phyloP scores from a whole-genome alignment of 2,329 filamentous ascomycete species.

The Colletotrichum cereale region DNA sequence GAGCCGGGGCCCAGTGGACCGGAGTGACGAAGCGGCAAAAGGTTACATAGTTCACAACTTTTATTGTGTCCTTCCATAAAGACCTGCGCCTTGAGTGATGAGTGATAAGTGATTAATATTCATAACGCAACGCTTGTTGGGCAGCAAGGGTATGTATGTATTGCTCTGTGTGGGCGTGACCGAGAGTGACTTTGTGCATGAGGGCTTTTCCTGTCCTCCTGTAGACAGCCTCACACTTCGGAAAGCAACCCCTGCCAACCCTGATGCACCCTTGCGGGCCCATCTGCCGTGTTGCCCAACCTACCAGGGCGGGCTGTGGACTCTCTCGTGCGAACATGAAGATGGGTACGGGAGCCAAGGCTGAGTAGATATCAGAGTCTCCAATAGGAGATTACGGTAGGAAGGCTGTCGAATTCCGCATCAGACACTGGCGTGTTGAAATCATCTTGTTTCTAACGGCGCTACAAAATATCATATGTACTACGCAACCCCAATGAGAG shows the following conservation, averaged over 20 bases:
- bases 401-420: background rate
- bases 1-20: slow-evolving; percentile 27
- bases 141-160: background rate
- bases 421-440: background rate
- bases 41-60: slow-evolving; percentile 27
- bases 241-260: background rate
- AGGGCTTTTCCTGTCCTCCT: slow-evolving; percentile 1
- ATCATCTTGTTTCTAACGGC: background rate
- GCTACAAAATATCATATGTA: background rate
- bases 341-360: background rate
- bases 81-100: background rate
- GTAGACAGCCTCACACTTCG: background rate
- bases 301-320: background rate
- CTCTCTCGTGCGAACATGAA: too few relatives aligned
- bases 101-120: background rate
- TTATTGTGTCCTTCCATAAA: background rate
- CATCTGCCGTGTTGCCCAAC: background rate
- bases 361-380: background rate
- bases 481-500: background rate
- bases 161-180: background rate
- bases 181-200: background rate
- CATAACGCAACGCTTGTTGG: background rate
- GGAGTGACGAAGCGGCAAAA: slow-evolving; percentile 10
- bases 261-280: background rate
- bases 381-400: background rate